Evolutionary conservation across 306 rosid genomes (phyloP).

Genomic region (Sicyos edulis): DNA sequence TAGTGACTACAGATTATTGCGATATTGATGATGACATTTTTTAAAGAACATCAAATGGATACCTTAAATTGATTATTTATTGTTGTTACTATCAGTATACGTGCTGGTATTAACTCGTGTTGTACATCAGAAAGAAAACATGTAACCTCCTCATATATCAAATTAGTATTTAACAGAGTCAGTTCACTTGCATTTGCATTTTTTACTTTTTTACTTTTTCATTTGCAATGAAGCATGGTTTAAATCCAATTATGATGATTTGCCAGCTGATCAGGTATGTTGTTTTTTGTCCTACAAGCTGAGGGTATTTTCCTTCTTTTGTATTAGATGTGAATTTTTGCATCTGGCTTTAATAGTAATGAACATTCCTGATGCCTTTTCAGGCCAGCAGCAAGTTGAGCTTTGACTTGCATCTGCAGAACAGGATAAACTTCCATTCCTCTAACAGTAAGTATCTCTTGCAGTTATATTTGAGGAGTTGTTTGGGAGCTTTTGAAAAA

Average conservation of each 20-base stretch:
- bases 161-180: neutral
- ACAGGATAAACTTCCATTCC: neutral
- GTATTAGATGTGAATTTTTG: no score
- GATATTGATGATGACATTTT: conserved; percentile 22
- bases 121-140: neutral
- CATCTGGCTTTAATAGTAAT: no score
- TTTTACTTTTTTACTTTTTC: neutral
- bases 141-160: neutral
- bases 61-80: neutral
- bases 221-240: no score
- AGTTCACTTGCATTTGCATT: neutral
- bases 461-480: no score
- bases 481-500: no score
- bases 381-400: neutral
- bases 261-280: neutral
- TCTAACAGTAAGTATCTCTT: no score
- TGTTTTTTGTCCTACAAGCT: neutral
- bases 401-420: neutral
- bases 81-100: neutral
- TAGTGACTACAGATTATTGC: conserved; percentile 27
- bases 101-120: neutral
- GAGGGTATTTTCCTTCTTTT: neutral
- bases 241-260: no score
- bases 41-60: neutral
- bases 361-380: neutral